Percentiles rank a stretch among this genome's conserved stretches.
These are phyloP conservation scores for Leccinum subatratum DNA, from an alignment of 1,284 basidiomycete species.

Conservation along the genomic window DNA sequence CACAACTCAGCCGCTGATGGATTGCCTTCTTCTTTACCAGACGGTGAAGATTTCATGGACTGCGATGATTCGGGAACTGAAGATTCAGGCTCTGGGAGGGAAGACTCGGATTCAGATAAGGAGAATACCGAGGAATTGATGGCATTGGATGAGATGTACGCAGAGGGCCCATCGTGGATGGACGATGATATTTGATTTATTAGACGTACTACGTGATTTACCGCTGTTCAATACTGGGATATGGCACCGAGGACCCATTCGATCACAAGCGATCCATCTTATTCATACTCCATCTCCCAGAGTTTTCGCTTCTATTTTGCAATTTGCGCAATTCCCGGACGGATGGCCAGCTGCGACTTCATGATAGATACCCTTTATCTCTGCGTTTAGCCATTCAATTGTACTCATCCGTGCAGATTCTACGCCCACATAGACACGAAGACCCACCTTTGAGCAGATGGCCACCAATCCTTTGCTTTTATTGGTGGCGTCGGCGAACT, in stretches of 20 bases:
- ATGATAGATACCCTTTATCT: background rate
- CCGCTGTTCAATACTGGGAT: background rate
- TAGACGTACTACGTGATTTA: background rate
- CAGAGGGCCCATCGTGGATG: slow-evolving; percentile 1
- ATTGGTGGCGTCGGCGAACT: too few relatives aligned
- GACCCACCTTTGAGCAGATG: too few relatives aligned
- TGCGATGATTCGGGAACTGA: background rate
- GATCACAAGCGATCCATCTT: background rate
- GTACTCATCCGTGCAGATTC: too few relatives aligned
- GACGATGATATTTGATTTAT: background rate
- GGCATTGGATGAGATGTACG: background rate
- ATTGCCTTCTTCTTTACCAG: background rate
- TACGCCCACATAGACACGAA: background rate
- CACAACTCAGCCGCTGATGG: background rate
- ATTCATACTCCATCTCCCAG: background rate
- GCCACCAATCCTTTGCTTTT: too few relatives aligned
- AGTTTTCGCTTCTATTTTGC: background rate
- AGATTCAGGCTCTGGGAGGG: background rate
- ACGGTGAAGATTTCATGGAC: background rate
- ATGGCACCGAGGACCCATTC: background rate
- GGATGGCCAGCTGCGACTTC: background rate
- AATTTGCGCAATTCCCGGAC: background rate
- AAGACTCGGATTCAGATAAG: background rate
- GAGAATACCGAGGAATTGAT: background rate
- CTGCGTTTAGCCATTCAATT: too few relatives aligned